Conservation (phyloP, 2,329 filamentous ascomycete genomes). For the Trichoderma sp. region DNA sequence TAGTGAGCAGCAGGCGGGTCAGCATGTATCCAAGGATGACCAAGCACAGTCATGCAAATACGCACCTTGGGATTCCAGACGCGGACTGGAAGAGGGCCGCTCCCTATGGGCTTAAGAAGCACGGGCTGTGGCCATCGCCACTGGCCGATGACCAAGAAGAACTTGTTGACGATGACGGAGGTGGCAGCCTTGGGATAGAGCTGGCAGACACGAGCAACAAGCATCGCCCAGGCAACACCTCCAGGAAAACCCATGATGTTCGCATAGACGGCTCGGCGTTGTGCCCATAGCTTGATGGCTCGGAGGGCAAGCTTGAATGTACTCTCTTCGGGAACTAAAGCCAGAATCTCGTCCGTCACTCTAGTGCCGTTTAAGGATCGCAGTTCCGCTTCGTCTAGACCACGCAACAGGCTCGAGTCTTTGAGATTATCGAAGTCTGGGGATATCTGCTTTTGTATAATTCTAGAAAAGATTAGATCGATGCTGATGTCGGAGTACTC, state of each 20-base stretch:
- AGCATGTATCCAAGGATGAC: conserved; percentile 17
- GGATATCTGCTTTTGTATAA: conserved; percentile 69
- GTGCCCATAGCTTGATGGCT: conserved; percentile 95
- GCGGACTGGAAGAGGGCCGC: conserved; percentile 73
- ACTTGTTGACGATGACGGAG: conserved; percentile 85
- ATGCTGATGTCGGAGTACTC: conserved; percentile 89
- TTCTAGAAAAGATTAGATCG: conserved; percentile 84
- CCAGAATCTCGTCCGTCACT: conserved; percentile 89
- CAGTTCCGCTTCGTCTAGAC: conserved; percentile 81
- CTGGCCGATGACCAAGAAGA: conserved; percentile 85
- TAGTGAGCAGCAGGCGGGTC: conserved; percentile 32
- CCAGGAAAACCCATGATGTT: conserved; percentile 97
- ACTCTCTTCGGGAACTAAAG: conserved; percentile 82
- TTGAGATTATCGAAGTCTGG: conserved; percentile 66
- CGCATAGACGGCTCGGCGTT: conserved; percentile 86
- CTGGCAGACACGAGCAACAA: conserved; percentile 93
- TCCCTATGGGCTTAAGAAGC: conserved; percentile 82
- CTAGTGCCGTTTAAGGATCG: conserved; percentile 90
- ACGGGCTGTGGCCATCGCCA: conserved; percentile 97
- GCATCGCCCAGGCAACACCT: conserved; percentile 96
- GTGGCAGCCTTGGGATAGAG: conserved; percentile 90
- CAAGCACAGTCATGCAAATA: not conserved
- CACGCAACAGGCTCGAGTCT: conserved; percentile 80
- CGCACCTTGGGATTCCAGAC: conserved; percentile 91
- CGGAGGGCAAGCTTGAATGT: conserved; percentile 87